phyloP scores from a whole-genome alignment of 2,329 filamentous ascomycete species.

The Incumbomyces delicatus region DNA sequence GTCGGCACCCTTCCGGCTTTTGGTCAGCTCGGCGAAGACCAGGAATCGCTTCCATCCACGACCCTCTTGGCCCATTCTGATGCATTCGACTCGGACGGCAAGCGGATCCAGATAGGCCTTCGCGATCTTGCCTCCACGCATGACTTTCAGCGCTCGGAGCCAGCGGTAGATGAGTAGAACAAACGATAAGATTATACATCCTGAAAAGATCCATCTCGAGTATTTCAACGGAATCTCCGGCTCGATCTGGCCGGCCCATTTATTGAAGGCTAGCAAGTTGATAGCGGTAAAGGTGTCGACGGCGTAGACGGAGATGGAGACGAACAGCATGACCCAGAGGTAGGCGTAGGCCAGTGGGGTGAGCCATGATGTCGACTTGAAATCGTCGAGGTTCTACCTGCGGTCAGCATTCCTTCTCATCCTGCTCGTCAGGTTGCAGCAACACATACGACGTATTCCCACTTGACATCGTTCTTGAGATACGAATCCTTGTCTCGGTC shows the following conservation, averaged over 20 bases:
- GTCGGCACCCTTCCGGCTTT: conserved; percentile 81
- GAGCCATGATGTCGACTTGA: conserved; percentile 71
- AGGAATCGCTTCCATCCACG: conserved; percentile 81
- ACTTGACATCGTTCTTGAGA: conserved; percentile 75
- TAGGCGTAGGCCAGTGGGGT: conserved; percentile 72
- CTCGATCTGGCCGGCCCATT: conserved; percentile 75
- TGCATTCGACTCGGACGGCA: conserved; percentile 73
- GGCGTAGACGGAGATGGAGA: conserved; percentile 75
- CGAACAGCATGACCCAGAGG: conserved; percentile 67
- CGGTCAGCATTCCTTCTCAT: conserved; percentile 9
- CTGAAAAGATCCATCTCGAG: conserved; percentile 90
- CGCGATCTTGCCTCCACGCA: conserved; percentile 74
- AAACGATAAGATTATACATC: conserved; percentile 85
- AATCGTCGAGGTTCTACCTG: conserved; percentile 55
- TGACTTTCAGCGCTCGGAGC: conserved; percentile 67
- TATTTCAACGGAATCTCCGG: conserved; percentile 67
- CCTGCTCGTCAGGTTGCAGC: neutral
- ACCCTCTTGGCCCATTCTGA: conserved; percentile 57
- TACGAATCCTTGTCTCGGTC: conserved; percentile 50
- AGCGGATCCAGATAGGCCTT: conserved; percentile 86
- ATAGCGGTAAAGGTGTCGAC: conserved; percentile 91
- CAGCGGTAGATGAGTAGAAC: conserved; percentile 72
- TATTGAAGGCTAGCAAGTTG: conserved; percentile 79
- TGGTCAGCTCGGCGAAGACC: conserved; percentile 85
- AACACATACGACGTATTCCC: conserved; percentile 74